phyloP scores from a whole-genome alignment of 2,329 filamentous ascomycete genomes.

The Dendrostoma leiphaemia region DNA sequence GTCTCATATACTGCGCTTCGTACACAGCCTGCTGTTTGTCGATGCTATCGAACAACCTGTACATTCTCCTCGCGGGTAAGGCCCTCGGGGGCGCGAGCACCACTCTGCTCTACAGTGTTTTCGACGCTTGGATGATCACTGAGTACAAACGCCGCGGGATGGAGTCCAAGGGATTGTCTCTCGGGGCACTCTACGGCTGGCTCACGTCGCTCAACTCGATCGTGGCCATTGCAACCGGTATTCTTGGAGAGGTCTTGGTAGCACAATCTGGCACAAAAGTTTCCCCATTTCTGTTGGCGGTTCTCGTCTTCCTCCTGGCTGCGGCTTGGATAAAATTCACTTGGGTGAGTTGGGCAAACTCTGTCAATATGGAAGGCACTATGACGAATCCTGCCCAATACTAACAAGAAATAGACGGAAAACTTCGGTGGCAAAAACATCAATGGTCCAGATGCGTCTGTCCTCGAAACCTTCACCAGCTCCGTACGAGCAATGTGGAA shows the following conservation, averaged over 20 bases:
- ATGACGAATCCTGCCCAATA: no score
- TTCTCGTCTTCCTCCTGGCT: slow-evolving; percentile 34
- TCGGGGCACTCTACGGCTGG: slow-evolving; percentile 51
- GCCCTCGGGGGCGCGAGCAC: slow-evolving; percentile 54
- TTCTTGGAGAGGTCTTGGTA: slow-evolving; percentile 52
- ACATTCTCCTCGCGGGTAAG: slow-evolving; percentile 52
- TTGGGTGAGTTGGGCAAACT: slow-evolving; percentile 54
- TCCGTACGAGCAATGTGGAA: no score
- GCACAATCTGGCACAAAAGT: slow-evolving; percentile 43
- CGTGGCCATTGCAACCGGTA: slow-evolving; percentile 52
- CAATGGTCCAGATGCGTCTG: no score
- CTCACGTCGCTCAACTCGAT: slow-evolving; percentile 53
- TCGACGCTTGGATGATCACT: slow-evolving; percentile 60
- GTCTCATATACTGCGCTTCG: slow-evolving; percentile 50
- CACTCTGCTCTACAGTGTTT: slow-evolving; percentile 56
- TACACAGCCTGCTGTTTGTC: slow-evolving; percentile 52
- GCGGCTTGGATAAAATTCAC: slow-evolving; percentile 42
- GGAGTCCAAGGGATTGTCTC: slow-evolving; percentile 37
- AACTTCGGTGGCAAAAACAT: no score
- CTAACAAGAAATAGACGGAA: no score
- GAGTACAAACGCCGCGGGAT: slow-evolving; percentile 51
- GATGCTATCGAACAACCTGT: slow-evolving; percentile 41
- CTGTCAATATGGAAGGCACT: no score
- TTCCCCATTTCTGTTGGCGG: slow-evolving; percentile 34
- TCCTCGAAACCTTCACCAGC: no score